These are phyloP conservation scores for Rhodotorula babjevae DNA, from an alignment of 768 basidiomycete genomes.

Conservation along the genomic window DNA sequence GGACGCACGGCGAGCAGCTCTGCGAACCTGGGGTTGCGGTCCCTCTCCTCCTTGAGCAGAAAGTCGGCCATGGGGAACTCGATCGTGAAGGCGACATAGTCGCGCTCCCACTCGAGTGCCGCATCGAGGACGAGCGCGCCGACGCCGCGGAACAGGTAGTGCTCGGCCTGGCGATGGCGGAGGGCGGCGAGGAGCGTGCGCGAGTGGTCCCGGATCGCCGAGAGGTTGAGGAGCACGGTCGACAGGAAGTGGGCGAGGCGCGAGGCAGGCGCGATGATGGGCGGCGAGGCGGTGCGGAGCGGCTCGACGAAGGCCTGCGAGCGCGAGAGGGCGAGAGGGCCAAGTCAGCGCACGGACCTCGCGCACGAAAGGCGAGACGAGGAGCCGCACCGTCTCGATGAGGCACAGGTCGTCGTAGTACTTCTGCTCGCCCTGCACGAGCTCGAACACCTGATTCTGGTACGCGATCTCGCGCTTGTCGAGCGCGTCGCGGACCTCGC, in stretches of 20 bases:
- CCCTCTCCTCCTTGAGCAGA: conserved; percentile 77
- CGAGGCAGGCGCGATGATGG: conserved; percentile 59
- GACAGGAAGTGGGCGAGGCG: conserved; percentile 75
- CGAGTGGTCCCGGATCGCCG: conserved; percentile 79
- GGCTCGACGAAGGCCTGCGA: conserved; percentile 70
- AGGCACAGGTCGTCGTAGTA: conserved; percentile 81
- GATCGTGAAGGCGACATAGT: conserved; percentile 68
- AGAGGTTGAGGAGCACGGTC: conserved; percentile 81
- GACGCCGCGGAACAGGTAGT: conserved; percentile 72
- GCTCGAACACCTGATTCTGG: conserved; percentile 64
- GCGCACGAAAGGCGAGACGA: background rate
- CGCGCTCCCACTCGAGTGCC: conserved; percentile 77
- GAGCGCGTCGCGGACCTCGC: conserved; percentile 64
- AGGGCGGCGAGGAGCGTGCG: conserved; percentile 76
- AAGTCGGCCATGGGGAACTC: conserved; percentile 68
- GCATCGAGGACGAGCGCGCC: conserved; percentile 85
- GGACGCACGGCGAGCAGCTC: conserved; percentile 74
- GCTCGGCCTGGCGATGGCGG: conserved; percentile 78
- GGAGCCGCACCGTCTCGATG: conserved; percentile 67
- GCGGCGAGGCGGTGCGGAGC: conserved; percentile 65
- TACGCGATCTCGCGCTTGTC: conserved; percentile 67
- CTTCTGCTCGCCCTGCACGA: conserved; percentile 81
- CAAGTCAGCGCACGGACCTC: background rate
- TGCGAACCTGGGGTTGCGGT: conserved; percentile 71
- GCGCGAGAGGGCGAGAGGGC: no score